Evolutionary conservation across 441 rosid genomes (phyloP).

Genomic region (Erodium moschatum): DNA sequence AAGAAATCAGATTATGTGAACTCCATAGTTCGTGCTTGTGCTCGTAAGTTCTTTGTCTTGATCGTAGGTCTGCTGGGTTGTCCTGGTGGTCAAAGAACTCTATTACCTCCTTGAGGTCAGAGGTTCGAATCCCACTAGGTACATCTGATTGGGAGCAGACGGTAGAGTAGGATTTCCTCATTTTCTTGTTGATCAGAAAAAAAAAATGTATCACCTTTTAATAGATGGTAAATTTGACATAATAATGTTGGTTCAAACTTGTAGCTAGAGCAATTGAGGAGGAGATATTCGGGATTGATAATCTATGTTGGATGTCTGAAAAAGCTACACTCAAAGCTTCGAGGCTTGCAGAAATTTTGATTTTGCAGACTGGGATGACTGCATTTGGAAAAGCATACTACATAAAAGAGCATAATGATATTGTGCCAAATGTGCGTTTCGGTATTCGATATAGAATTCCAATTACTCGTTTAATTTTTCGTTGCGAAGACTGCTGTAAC

Average conservation of each 20-base stretch:
- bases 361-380: constrained; percentile 95
- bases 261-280: constrained; percentile 90
- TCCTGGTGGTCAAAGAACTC: too few relatives aligned
- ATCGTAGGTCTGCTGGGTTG: too few relatives aligned
- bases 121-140: too few relatives aligned
- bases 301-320: constrained; percentile 86
- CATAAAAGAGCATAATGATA: constrained; percentile 64
- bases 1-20: constrained; percentile 77
- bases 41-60: constrained; percentile 50
- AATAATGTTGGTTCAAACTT: constrained; percentile 27
- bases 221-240: constrained; percentile 13
- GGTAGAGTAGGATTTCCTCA: too few relatives aligned
- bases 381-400: constrained; percentile 89
- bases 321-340: constrained; percentile 91
- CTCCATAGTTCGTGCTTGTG: constrained; percentile 72
- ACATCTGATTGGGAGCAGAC: too few relatives aligned
- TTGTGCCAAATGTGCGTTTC: constrained; percentile 68
- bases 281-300: constrained; percentile 81
- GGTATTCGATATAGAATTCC: background rate
- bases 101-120: too few relatives aligned
- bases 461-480: background rate
- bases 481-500: background rate
- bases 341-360: constrained; percentile 67
- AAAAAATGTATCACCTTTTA: background rate
- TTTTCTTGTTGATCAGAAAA: too few relatives aligned